Conservation (phyloP, 257 asterid genomes). For the Scutellaria barbata region DNA sequence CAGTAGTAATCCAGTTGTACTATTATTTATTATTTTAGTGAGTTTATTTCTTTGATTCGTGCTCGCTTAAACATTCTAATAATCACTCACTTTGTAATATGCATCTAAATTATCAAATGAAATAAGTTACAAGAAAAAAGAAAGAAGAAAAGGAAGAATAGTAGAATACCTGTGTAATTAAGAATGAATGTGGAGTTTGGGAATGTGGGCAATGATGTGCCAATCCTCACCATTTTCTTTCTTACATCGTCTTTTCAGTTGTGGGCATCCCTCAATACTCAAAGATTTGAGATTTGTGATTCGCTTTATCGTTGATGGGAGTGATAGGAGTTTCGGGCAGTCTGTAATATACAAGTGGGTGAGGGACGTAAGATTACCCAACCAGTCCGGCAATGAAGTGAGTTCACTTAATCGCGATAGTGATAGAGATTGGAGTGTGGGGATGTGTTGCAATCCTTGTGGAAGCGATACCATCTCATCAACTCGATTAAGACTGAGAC, state of each 20-base stretch:
- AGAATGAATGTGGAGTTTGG: neutral
- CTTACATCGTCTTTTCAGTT: neutral
- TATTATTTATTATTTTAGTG: too few species aligned
- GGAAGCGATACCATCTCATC: slow-evolving; percentile 28
- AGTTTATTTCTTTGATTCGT: too few species aligned
- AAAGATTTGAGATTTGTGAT: slow-evolving; percentile 20
- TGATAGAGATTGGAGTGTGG: neutral
- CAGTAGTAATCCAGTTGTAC: too few species aligned
- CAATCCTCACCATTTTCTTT: neutral
- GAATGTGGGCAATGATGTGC: neutral
- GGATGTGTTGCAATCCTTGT: slow-evolving; percentile 3
- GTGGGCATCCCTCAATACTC: neutral
- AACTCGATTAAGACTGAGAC: neutral
- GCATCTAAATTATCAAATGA: too few species aligned
- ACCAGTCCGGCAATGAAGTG: slow-evolving; percentile 30
- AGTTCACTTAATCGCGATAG: slow-evolving; percentile 19
- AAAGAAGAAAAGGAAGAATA: neutral
- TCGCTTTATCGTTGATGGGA: neutral
- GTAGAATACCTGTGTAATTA: neutral
- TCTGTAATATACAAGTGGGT: neutral
- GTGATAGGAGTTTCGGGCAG: slow-evolving; percentile 24
- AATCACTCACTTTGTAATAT: too few species aligned
- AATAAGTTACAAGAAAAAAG: too few species aligned
- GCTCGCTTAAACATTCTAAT: too few species aligned
- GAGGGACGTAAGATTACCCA: slow-evolving; percentile 14